Percentiles rank a stretch among this genome's conserved stretches.
Evolutionary conservation across 1,284 basidiomycete genomes (phyloP).

Genomic region (Melampsora medusae): DNA sequence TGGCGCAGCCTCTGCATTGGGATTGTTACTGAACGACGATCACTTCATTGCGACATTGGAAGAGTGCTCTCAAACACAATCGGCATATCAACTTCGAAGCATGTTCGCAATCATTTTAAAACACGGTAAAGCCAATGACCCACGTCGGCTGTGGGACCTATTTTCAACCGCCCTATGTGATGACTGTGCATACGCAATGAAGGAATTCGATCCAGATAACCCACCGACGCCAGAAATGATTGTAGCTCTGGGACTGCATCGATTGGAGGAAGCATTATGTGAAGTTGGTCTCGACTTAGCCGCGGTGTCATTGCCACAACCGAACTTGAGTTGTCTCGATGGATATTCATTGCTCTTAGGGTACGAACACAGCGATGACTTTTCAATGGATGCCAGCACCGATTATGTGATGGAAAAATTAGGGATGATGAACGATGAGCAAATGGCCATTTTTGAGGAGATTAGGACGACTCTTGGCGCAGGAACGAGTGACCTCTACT

Average conservation of each 20-base stretch:
- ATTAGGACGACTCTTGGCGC: neutral
- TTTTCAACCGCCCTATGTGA: neutral
- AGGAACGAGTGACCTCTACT: neutral
- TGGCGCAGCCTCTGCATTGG: neutral
- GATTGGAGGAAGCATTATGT: neutral
- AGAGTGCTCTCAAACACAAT: slow-evolving; percentile 54
- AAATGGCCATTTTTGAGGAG: neutral
- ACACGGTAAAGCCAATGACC: neutral
- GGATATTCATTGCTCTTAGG: neutral
- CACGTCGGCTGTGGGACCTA: neutral
- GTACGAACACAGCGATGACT: slow-evolving; percentile 52
- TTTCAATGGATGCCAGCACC: slow-evolving; percentile 47
- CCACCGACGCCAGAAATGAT: too few species aligned
- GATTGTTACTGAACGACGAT: slow-evolving; percentile 7
- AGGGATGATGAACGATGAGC: slow-evolving; percentile 55
- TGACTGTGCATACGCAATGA: neutral
- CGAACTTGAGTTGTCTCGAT: neutral
- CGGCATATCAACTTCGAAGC: neutral
- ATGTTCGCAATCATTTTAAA: neutral
- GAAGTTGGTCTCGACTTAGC: too few species aligned
- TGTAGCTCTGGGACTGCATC: too few species aligned
- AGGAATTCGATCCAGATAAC: neutral
- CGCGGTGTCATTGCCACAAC: slow-evolving; percentile 43
- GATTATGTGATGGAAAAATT: slow-evolving; percentile 20
- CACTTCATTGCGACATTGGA: slow-evolving; percentile 58